phyloP scores from a whole-genome alignment of 2,329 filamentous ascomycete genomes.

The Endothia cerciana region DNA sequence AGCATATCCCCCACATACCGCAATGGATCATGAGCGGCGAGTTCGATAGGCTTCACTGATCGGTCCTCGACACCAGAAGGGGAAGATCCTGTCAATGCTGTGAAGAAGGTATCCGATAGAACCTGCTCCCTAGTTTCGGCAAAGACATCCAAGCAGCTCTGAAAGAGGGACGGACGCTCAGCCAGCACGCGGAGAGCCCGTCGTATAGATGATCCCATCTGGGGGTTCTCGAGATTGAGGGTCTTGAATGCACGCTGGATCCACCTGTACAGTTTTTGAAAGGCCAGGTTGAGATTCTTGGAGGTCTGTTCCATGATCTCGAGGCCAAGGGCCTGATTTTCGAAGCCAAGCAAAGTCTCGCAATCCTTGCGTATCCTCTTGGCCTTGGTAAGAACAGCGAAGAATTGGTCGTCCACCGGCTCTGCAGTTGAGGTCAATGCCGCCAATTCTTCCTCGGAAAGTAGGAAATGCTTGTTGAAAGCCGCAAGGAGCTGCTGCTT shows the following conservation, averaged over 20 bases:
- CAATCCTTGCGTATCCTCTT: slow-evolving; percentile 90
- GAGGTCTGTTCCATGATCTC: slow-evolving; percentile 93
- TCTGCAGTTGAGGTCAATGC: slow-evolving; percentile 77
- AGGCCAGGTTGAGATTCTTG: slow-evolving; percentile 83
- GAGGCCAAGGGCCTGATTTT: slow-evolving; percentile 84
- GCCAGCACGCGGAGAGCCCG: slow-evolving; percentile 84
- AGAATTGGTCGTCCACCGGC: slow-evolving; percentile 85
- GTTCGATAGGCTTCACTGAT: slow-evolving; percentile 85
- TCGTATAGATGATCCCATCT: slow-evolving; percentile 84
- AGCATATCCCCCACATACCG: slow-evolving; percentile 97
- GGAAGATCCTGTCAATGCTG: slow-evolving; percentile 77
- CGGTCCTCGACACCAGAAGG: slow-evolving; percentile 61
- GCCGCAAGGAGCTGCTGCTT: slow-evolving; percentile 79
- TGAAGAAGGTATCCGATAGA: slow-evolving; percentile 86
- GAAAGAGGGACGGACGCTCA: slow-evolving; percentile 86
- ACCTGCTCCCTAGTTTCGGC: slow-evolving; percentile 86
- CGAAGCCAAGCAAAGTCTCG: slow-evolving; percentile 84
- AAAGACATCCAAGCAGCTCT: slow-evolving; percentile 91
- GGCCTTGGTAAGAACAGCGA: slow-evolving; percentile 73
- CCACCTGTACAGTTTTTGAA: slow-evolving; percentile 96
- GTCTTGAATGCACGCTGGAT: slow-evolving; percentile 91
- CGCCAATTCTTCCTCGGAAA: slow-evolving; percentile 80
- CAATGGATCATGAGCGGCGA: slow-evolving; percentile 87
- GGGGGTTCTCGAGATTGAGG: slow-evolving; percentile 90
- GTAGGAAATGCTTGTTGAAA: slow-evolving; percentile 81